These are phyloP conservation scores for Plasmodium berghei DNA, from an alignment of 169 alveolate species.

Conservation along the genomic window DNA sequence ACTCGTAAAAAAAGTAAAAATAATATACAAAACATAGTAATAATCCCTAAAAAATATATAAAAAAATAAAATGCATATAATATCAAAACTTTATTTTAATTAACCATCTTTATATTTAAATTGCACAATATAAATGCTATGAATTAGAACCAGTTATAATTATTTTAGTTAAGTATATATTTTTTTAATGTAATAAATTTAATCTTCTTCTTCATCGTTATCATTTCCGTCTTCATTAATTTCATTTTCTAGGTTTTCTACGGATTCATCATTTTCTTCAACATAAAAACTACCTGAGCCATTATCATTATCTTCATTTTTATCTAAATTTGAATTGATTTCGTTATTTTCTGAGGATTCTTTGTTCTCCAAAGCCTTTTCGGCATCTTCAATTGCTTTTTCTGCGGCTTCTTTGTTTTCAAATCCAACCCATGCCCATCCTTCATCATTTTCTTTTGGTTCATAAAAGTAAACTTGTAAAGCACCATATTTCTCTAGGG, in stretches of 20 bases:
- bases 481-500: slow-evolving; percentile 81
- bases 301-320: slow-evolving; percentile 42
- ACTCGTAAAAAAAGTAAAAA: too few relatives aligned
- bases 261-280: slow-evolving; percentile 37
- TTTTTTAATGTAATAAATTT: neutral
- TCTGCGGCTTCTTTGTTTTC: slow-evolving; percentile 77
- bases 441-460: slow-evolving; percentile 79
- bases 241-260: slow-evolving; percentile 49
- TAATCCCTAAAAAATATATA: too few relatives aligned
- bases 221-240: slow-evolving; percentile 28
- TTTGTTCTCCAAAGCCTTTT: slow-evolving; percentile 29
- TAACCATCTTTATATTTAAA: slow-evolving; percentile 1
- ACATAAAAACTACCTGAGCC: slow-evolving; percentile 55
- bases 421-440: slow-evolving; percentile 89
- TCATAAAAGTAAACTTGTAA: slow-evolving; percentile 84
- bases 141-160: neutral
- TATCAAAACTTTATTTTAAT: neutral
- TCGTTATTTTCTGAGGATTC: slow-evolving; percentile 18
- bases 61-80: too few relatives aligned
- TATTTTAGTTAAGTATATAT: neutral
- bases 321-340: slow-evolving; percentile 4
- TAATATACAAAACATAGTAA: too few relatives aligned
- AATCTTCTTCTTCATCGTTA: slow-evolving; percentile 9
- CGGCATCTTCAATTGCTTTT: slow-evolving; percentile 75
- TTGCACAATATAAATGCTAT: neutral